Evolutionary conservation across 495 filamentous ascomycete species (phyloP).

Genomic region (Neurospora cerealis): DNA sequence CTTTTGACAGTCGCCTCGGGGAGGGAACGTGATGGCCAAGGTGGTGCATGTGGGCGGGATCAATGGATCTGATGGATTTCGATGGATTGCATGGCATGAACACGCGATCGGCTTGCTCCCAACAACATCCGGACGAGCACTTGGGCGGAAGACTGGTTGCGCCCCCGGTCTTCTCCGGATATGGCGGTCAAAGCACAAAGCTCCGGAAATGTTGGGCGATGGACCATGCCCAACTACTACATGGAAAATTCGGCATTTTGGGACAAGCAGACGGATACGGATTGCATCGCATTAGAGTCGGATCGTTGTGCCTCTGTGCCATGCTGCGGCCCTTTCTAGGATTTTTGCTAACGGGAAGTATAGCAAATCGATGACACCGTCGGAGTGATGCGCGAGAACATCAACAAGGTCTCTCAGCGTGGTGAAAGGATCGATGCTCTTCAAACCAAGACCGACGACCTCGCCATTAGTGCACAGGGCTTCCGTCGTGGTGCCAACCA

Average conservation of each 20-base stretch:
- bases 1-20: background rate
- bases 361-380: slow-evolving; percentile 97
- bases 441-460: slow-evolving; percentile 92
- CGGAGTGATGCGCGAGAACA: slow-evolving; percentile 87
- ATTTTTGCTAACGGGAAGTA: slow-evolving; percentile 6
- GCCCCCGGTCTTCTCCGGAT: background rate
- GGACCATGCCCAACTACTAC: background rate
- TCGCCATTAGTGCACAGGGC: slow-evolving; percentile 78
- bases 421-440: slow-evolving; percentile 82
- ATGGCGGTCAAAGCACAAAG: background rate
- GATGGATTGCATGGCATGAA: background rate
- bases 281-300: background rate
- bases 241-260: background rate
- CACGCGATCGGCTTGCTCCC: background rate
- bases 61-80: background rate
- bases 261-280: background rate
- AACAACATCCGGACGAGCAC: background rate
- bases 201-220: background rate
- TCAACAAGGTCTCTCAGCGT: slow-evolving; percentile 86
- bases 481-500: slow-evolving; percentile 94
- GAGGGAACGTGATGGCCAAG: background rate
- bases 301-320: background rate
- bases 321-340: background rate
- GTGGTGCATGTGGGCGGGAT: background rate
- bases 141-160: background rate